phyloP scores from a whole-genome alignment of 164 flowering plant genomes.

The Macadamia integrifolia region DNA sequence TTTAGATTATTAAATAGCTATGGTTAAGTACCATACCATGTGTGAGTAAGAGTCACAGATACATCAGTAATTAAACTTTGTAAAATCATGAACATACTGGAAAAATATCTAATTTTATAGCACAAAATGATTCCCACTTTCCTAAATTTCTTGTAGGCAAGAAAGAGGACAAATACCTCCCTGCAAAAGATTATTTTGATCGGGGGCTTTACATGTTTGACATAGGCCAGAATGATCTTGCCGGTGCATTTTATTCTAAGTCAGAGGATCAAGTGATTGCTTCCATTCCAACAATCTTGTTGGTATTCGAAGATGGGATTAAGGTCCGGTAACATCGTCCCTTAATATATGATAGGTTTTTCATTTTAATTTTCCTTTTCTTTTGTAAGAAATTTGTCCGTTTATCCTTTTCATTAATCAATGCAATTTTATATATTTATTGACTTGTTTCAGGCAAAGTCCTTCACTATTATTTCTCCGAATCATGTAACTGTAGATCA shows the following conservation, averaged over 20 bases:
- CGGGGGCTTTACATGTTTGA: constrained; percentile 88
- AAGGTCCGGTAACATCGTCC: constrained; percentile 35
- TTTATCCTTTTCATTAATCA: too few species aligned
- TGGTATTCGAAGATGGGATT: constrained; percentile 65
- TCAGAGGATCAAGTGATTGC: constrained; percentile 82
- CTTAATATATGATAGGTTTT: background rate
- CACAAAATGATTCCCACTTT: background rate
- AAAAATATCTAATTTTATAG: background rate
- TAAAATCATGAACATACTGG: too few species aligned
- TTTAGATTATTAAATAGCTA: too few species aligned
- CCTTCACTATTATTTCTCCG: too few species aligned
- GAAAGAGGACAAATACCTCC: constrained; percentile 53
- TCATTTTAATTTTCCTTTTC: background rate
- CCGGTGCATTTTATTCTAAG: constrained; percentile 82
- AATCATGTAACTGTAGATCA: too few species aligned
- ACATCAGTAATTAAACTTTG: too few species aligned
- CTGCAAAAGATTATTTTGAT: constrained; percentile 45
- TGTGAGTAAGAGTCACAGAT: too few species aligned
- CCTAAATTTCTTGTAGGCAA: constrained; percentile 41
- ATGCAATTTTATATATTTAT: too few species aligned
- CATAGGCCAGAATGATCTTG: constrained; percentile 95
- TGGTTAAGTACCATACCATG: too few species aligned
- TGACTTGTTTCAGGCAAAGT: too few species aligned
- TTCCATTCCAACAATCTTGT: constrained; percentile 64
- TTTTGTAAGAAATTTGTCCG: background rate